Conservation (phyloP, 768 basidiomycete genomes). For the Xerocomellus amylosporus region DNA sequence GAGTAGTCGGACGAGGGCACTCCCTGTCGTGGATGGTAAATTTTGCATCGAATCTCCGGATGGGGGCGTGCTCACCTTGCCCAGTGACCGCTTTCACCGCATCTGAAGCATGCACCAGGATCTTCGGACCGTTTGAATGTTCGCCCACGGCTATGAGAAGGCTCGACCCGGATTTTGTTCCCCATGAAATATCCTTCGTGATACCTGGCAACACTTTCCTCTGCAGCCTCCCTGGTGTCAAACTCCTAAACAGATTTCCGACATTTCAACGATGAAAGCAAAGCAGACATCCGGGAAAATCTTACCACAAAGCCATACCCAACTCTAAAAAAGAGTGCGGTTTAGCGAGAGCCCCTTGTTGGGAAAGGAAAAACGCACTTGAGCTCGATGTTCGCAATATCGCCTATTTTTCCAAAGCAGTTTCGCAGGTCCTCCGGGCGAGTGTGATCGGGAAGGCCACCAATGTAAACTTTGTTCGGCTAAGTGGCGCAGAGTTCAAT, state of each 20-base stretch:
- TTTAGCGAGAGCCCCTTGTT: slow-evolving; percentile 10
- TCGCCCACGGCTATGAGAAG: slow-evolving; percentile 80
- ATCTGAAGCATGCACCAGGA: slow-evolving; percentile 86
- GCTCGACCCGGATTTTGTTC: slow-evolving; percentile 85
- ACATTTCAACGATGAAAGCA: not conserved
- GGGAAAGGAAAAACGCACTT: slow-evolving; percentile 55
- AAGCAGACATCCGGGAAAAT: slow-evolving; percentile 1
- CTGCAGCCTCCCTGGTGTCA: slow-evolving; percentile 73
- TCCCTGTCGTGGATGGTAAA: slow-evolving; percentile 47
- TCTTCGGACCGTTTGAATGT: slow-evolving; percentile 81
- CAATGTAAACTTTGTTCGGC: slow-evolving; percentile 93
- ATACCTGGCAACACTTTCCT: slow-evolving; percentile 85
- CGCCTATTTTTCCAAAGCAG: slow-evolving; percentile 84
- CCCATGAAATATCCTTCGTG: slow-evolving; percentile 91
- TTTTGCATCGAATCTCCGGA: not conserved
- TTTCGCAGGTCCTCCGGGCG: slow-evolving; percentile 80
- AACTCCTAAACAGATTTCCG: slow-evolving; percentile 59
- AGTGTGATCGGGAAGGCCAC: slow-evolving; percentile 84
- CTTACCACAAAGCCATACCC: slow-evolving; percentile 91
- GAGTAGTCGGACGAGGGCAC: slow-evolving; percentile 56
- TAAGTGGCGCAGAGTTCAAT: slow-evolving; percentile 70
- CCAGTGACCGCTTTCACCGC: slow-evolving; percentile 85
- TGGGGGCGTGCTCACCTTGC: slow-evolving; percentile 56
- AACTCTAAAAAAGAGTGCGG: slow-evolving; percentile 44
- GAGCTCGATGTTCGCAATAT: slow-evolving; percentile 71